These are phyloP conservation scores for Leishmania gerbilli DNA, from an alignment of 208 protist genomes.

Conservation along the genomic window DNA sequence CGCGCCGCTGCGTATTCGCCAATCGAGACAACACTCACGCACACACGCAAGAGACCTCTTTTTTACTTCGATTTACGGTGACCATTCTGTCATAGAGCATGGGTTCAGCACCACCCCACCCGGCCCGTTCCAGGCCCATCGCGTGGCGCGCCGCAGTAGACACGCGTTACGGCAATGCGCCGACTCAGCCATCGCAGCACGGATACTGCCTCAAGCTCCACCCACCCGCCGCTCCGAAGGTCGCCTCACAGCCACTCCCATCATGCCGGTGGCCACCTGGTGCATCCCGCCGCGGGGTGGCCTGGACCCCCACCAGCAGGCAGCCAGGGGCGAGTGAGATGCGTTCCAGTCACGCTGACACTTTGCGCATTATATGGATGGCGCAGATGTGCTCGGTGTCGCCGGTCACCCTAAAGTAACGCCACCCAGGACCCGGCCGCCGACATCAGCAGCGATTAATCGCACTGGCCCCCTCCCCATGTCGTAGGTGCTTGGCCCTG, in stretches of 20 bases:
- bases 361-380: neutral
- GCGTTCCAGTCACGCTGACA: neutral
- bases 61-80: neutral
- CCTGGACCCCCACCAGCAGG: neutral
- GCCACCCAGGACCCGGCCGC: neutral
- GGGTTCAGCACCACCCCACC: neutral
- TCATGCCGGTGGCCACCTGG: neutral
- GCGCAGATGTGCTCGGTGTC: neutral
- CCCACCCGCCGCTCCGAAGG: neutral
- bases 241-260: neutral
- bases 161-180: neutral
- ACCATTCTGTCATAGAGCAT: neutral
- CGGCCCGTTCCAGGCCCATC: neutral
- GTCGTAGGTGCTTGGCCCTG: neutral
- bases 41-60: neutral
- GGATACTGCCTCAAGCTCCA: neutral
- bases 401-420: neutral
- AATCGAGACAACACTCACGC: neutral
- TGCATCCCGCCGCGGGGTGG: neutral
- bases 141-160: neutral
- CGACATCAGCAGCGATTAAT: neutral
- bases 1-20: neutral
- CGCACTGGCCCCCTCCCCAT: neutral
- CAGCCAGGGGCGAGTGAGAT: neutral
- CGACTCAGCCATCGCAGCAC: neutral